Evolutionary conservation across 805 yeast species (phyloP).

Genomic region (Ogataea trehaloabstinens): DNA sequence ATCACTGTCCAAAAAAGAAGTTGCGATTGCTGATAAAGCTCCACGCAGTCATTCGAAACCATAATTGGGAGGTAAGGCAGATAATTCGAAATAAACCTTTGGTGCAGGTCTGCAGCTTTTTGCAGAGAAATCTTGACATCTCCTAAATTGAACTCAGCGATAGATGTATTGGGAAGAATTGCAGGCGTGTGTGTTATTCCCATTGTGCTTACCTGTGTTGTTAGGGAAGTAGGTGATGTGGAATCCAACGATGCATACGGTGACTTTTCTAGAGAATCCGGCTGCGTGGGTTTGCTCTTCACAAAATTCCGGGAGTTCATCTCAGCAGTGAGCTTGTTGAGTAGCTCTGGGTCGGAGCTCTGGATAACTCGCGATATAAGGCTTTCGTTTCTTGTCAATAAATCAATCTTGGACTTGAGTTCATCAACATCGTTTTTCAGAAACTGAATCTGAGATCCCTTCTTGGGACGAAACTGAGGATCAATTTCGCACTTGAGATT

Average conservation of each 20-base stretch:
- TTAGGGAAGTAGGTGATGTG: conserved; percentile 5
- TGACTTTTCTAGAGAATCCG: neutral
- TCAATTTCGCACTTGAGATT: conserved; percentile 81
- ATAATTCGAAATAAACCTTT: conserved; percentile 60
- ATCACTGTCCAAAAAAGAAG: conserved; percentile 88
- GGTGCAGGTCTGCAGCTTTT: conserved; percentile 73
- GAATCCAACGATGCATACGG: neutral
- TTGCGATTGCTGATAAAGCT: conserved; percentile 79
- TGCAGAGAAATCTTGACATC: conserved; percentile 64
- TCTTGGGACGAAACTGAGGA: conserved; percentile 87
- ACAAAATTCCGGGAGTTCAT: conserved; percentile 3
- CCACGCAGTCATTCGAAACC: conserved; percentile 66
- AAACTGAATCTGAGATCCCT: conserved; percentile 85
- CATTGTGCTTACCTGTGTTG: conserved; percentile 19
- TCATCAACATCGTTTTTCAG: conserved; percentile 84
- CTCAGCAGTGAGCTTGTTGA: conserved; percentile 4
- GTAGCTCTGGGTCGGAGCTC: conserved; percentile 23
- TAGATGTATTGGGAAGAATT: conserved; percentile 26
- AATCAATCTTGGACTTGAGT: conserved; percentile 67
- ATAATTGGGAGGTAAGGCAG: conserved; percentile 80
- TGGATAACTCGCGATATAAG: conserved; percentile 63
- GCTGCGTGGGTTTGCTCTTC: neutral
- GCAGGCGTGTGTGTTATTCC: conserved; percentile 18
- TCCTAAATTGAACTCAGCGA: conserved; percentile 71
- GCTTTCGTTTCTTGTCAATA: conserved; percentile 62